Percentiles rank a stretch among this genome's conserved stretches.
phyloP scores from a whole-genome alignment of 2,329 filamentous ascomycete genomes.

The Stagonosporopsis rhizophila region DNA sequence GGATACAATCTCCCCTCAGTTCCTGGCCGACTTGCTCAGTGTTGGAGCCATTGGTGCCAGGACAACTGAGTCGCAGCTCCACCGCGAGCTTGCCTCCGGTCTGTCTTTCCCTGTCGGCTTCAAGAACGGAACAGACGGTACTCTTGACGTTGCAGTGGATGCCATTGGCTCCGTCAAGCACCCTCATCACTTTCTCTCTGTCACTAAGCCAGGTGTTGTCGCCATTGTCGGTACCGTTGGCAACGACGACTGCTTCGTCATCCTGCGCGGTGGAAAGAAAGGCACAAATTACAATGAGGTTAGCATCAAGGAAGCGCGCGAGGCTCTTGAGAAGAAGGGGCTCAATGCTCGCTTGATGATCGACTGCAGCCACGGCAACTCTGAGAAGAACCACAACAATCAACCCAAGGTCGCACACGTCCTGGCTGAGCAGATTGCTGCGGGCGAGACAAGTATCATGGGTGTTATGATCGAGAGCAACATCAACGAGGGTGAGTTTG shows the following conservation, averaged over 20 bases:
- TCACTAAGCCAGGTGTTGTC: slow-evolving; percentile 94
- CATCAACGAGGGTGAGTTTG: slow-evolving; percentile 82
- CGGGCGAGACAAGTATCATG: slow-evolving; percentile 86
- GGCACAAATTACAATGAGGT: slow-evolving; percentile 92
- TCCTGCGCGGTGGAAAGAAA: slow-evolving; percentile 88
- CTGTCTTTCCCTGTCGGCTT: slow-evolving; percentile 97
- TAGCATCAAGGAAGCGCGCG: slow-evolving; percentile 84
- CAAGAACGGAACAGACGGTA: slow-evolving; percentile 98
- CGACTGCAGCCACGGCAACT: slow-evolving; percentile 97
- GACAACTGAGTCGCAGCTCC: slow-evolving; percentile 94
- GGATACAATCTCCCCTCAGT: slow-evolving; percentile 97
- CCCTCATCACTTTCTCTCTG: slow-evolving; percentile 95
- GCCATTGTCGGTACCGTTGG: slow-evolving; percentile 93
- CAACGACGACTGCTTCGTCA: slow-evolving; percentile 97
- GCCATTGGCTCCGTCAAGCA: slow-evolving; percentile 92
- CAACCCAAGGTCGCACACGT: slow-evolving; percentile 89
- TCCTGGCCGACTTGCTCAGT: slow-evolving; percentile 88
- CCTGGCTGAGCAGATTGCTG: slow-evolving; percentile 82
- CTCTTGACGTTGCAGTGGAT: slow-evolving; percentile 87
- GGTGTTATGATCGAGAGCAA: slow-evolving; percentile 99
- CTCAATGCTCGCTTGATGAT: slow-evolving; percentile 86
- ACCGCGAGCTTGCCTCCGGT: slow-evolving; percentile 91
- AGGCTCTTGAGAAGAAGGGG: slow-evolving; percentile 75
- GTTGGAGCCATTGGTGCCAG: slow-evolving; percentile 94
- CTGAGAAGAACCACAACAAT: slow-evolving; percentile 94